Percentiles rank a stretch among this genome's conserved stretches.
phyloP scores from a whole-genome alignment of 2,329 filamentous ascomycete genomes.

The Aspergillus glaucus region DNA sequence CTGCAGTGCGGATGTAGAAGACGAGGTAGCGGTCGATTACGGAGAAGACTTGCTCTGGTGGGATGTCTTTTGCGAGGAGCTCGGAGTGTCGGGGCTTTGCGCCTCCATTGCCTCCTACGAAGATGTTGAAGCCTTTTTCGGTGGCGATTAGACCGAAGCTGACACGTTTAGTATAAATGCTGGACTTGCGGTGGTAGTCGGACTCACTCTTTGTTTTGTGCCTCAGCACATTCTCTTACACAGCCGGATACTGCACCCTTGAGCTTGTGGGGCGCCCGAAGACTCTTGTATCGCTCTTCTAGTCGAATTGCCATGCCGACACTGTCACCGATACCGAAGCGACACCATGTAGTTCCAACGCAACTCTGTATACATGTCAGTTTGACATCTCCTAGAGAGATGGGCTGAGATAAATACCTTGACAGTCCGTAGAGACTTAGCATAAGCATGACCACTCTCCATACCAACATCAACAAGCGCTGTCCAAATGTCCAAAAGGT shows the following conservation, averaged over 20 bases:
- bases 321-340: slow-evolving; percentile 81
- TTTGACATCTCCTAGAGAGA: neutral
- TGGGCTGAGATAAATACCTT: slow-evolving; percentile 44
- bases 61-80: slow-evolving; percentile 77
- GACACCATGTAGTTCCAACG: slow-evolving; percentile 85
- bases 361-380: slow-evolving; percentile 53
- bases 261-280: slow-evolving; percentile 82
- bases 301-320: slow-evolving; percentile 84
- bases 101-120: slow-evolving; percentile 82
- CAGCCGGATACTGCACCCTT: slow-evolving; percentile 88
- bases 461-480: slow-evolving; percentile 75
- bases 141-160: slow-evolving; percentile 87
- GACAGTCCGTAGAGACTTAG: slow-evolving; percentile 79
- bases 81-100: slow-evolving; percentile 78
- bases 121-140: slow-evolving; percentile 90
- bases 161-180: slow-evolving; percentile 5
- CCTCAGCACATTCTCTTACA: slow-evolving; percentile 87
- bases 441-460: slow-evolving; percentile 87
- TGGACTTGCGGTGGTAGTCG: neutral
- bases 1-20: slow-evolving; percentile 89
- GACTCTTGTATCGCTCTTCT: slow-evolving; percentile 87
- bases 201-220: slow-evolving; percentile 78
- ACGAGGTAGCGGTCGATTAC: slow-evolving; percentile 85
- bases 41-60: slow-evolving; percentile 72
- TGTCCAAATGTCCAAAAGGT: slow-evolving; percentile 75